Base-by-base conservation (phyloP, 2,329 filamentous ascomycete species). In the Peltaster fructicola region DNA sequence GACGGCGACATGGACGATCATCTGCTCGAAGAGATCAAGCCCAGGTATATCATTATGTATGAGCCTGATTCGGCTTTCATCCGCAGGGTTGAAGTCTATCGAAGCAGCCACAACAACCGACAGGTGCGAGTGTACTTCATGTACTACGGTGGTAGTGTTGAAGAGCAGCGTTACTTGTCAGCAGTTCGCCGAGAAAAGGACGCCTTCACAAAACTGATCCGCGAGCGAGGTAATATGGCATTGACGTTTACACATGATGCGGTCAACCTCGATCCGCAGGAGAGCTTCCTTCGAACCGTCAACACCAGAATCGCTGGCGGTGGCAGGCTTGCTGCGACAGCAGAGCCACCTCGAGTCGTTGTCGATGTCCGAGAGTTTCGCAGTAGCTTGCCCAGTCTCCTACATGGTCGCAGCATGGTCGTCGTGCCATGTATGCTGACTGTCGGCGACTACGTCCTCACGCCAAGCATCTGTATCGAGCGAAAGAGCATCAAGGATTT, bases 21-120 rank as follows among this genome's bases (percentile, higher is more conserved):
- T 47, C 65, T 95, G n/a, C 65, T 98, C 2, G 85, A 98, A 48
- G 88, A 98, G 52, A 64, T 88, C 30, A 82, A 79, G 43, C 88
- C 88, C 16, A 73, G 79, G 31, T 93, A 93, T 50, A 81, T 98
- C 30, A 77, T 98, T 54, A 95, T 98, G 88, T 98, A 93, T 51
- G 88, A 95, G 47, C 85, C 88, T 1, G 82, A 95, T 37, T 72
- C 85, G 3, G 73, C 85, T 3, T 98, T 98, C 49, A 92, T 95
- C 42, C 72, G 88, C 8, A 66, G 85, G 17, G 76, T 98, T 11
- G 88, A 98, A 48, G 84, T 95, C 2, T 98, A 95, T 52, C 73
- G 88, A 18, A 92, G 82, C 25, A 93, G 84, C 7, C 88, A 98
- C 52, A 77, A 73, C 30, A 80, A 85, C 47, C 65, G 82, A 17